A percentile compares a stretch with the other conserved stretches of the same genome.
Evolutionary conservation across 306 rosid genomes (phyloP).

Genomic region (Glycine tomentella): DNA sequence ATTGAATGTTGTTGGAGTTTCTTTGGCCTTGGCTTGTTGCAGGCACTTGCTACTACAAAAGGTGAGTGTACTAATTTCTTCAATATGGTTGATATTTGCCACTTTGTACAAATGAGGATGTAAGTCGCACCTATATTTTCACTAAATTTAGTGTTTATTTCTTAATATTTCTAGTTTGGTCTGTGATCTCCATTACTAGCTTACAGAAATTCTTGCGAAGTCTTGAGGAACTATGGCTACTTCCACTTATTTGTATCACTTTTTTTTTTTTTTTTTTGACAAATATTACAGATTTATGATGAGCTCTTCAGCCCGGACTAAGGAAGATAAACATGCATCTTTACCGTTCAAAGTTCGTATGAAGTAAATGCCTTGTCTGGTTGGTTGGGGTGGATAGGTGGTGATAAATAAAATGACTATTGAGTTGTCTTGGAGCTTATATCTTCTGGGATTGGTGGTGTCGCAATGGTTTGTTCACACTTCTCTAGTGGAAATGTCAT

Average conservation of each 20-base stretch:
- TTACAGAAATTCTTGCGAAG: neutral
- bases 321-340: constrained; percentile 57
- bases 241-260: neutral
- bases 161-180: constrained; percentile 1
- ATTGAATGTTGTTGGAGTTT: constrained; percentile 72
- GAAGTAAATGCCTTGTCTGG: constrained; percentile 77
- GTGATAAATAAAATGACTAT: constrained; percentile 57
- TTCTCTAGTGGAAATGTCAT: constrained; percentile 56
- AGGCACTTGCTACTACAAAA: constrained; percentile 71
- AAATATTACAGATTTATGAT: constrained; percentile 52
- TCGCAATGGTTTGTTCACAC: constrained; percentile 59
- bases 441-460: constrained; percentile 64
- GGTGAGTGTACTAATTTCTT: constrained; percentile 54
- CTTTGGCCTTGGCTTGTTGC: constrained; percentile 80
- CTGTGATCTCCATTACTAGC: neutral
- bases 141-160: neutral
- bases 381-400: constrained; percentile 69
- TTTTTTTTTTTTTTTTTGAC: constrained; percentile 2
- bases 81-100: neutral
- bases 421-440: constrained; percentile 55
- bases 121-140: neutral
- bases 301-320: constrained; percentile 63
- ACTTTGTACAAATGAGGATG: neutral
- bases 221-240: constrained; percentile 1
- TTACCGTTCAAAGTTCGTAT: constrained; percentile 58